Percentiles rank a stretch among this genome's conserved stretches.
Evolutionary conservation across 805 yeast species (phyloP).

Genomic region (Candida bentonensis): DNA sequence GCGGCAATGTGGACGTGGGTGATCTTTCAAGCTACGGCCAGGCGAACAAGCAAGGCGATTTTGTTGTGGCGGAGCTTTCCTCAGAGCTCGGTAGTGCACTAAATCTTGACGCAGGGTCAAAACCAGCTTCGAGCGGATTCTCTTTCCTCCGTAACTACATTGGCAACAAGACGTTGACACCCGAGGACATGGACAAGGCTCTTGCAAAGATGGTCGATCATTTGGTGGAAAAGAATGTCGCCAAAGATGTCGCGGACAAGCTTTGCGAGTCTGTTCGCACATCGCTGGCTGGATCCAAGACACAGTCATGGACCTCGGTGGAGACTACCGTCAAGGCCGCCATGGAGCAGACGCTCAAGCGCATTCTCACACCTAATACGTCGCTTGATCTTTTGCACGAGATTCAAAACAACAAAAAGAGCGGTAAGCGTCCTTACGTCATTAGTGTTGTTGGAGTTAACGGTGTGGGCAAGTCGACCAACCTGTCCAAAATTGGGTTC

Average conservation of each 20-base stretch:
- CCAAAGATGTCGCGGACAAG: conserved; percentile 72
- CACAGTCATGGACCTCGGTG: conserved; percentile 60
- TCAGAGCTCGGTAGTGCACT: conserved; percentile 34
- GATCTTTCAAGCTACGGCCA: conserved; percentile 26
- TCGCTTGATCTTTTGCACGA: conserved; percentile 78
- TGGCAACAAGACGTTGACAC: conserved; percentile 56
- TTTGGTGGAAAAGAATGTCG: conserved; percentile 73
- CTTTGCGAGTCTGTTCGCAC: conserved; percentile 57
- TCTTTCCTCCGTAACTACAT: conserved; percentile 35
- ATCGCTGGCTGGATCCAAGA: conserved; percentile 58
- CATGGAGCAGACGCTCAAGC: conserved; percentile 44
- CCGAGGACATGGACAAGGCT: conserved; percentile 51
- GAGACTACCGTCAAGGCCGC: conserved; percentile 51
- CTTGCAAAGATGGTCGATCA: conserved; percentile 58
- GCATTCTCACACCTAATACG: conserved; percentile 79
- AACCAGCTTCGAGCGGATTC: conserved; percentile 39
- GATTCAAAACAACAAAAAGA: conserved; percentile 37
- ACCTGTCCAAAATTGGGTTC: conserved; percentile 83
- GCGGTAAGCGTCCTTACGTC: conserved; percentile 55
- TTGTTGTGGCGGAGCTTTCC: conserved; percentile 49
- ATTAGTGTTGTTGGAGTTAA: conserved; percentile 95
- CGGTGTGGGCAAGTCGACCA: conserved; percentile 96
- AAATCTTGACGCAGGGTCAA: conserved; percentile 11
- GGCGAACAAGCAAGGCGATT: conserved; percentile 38
- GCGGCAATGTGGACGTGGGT: conserved; percentile 9